Conservation (phyloP, 2,329 filamentous ascomycete genomes). For the Fusarium pininemorale region DNA sequence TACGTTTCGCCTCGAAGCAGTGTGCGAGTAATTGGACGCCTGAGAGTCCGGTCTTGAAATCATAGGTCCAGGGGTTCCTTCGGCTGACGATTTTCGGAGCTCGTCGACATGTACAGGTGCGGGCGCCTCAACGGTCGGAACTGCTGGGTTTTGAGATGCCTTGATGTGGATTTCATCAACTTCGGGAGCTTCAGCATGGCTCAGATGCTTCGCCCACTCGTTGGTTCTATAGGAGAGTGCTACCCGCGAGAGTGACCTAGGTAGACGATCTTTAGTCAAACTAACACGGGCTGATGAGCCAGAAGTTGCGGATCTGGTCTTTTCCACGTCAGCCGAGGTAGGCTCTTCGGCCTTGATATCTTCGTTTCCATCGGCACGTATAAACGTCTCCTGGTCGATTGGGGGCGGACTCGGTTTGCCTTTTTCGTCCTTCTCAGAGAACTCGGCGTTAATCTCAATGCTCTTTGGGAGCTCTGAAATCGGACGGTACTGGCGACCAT, state of each 20-base stretch:
- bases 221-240: constrained; percentile 88
- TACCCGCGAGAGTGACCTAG: constrained; percentile 76
- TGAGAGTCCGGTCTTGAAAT: constrained; percentile 45
- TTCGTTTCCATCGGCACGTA: constrained; percentile 5
- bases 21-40: constrained; percentile 35
- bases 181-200: constrained; percentile 77
- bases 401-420: constrained; percentile 12
- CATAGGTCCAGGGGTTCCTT: constrained; percentile 52
- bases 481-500: constrained; percentile 45
- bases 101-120: constrained; percentile 71
- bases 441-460: constrained; percentile 54
- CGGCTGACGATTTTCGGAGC: constrained; percentile 70
- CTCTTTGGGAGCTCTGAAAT: constrained; percentile 39
- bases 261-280: constrained; percentile 70
- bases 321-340: constrained; percentile 41
- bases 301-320: constrained; percentile 54
- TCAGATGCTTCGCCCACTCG: constrained; percentile 94
- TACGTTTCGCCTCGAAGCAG: constrained; percentile 16
- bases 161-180: constrained; percentile 67
- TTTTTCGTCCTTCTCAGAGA: constrained; percentile 42
- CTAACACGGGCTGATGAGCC: constrained; percentile 55
- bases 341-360: constrained; percentile 9
- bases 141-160: constrained; percentile 37
- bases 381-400: constrained; percentile 13
- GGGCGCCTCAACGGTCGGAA: constrained; percentile 55